Evolutionary conservation across 2,329 filamentous ascomycete genomes (phyloP).

Genomic region (Biscogniauxia sp.): DNA sequence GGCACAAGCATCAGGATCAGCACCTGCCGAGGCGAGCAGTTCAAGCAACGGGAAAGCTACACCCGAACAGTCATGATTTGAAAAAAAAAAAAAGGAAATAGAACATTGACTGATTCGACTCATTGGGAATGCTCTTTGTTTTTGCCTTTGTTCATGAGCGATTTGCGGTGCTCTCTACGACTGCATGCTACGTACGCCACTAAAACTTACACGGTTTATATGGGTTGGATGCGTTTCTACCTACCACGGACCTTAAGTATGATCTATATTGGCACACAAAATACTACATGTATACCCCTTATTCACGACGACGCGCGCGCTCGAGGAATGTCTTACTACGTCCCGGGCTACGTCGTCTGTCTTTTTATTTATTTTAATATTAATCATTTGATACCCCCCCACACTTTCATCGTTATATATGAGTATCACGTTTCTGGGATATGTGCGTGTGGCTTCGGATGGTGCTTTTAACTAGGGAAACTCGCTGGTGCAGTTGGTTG

Average conservation of each 20-base stretch:
- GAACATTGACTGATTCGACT: too few species aligned
- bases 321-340: too few species aligned
- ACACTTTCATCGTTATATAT: neutral
- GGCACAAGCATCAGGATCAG: neutral
- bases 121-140: neutral
- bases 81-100: neutral
- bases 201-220: neutral
- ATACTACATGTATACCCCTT: slow-evolving; percentile 3
- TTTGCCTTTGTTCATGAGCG: neutral
- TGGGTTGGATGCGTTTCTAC: neutral
- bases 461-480: neutral
- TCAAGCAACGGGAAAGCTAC: neutral
- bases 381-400: slow-evolving; percentile 14
- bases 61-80: neutral
- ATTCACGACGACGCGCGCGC: neutral
- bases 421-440: neutral
- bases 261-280: neutral
- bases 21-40: neutral
- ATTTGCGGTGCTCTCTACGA: neutral
- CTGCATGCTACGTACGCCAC: neutral
- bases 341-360: neutral
- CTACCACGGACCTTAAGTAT: neutral
- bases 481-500: neutral
- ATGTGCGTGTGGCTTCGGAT: neutral
- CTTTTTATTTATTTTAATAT: too few species aligned